A percentile compares a stretch with the other conserved stretches of the same genome.
Conservation (phyloP, 495 filamentous ascomycete species). For the Penicillium crystallinum region DNA sequence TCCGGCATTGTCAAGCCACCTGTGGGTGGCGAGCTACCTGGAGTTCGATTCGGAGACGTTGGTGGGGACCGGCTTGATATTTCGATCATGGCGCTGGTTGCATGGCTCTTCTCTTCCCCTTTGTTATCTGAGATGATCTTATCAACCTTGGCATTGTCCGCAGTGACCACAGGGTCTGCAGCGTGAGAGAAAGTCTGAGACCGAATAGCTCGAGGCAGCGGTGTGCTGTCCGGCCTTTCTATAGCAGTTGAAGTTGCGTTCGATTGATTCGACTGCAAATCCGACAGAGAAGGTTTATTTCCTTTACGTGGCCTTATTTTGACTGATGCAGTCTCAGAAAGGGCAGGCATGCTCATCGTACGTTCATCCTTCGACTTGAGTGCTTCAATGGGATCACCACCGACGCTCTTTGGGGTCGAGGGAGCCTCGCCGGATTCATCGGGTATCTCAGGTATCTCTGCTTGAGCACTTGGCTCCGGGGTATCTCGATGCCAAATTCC, state of each 20-base stretch:
- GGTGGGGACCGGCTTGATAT: slow-evolving; percentile 59
- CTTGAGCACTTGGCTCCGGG: slow-evolving; percentile 39
- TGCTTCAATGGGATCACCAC: slow-evolving; percentile 27
- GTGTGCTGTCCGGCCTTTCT: slow-evolving; percentile 30
- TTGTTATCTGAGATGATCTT: slow-evolving; percentile 38
- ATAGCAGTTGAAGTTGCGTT: slow-evolving; percentile 36
- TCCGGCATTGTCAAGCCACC: slow-evolving; percentile 27
- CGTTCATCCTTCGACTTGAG: slow-evolving; percentile 49
- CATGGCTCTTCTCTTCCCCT: slow-evolving; percentile 48
- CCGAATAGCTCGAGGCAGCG: slow-evolving; percentile 52
- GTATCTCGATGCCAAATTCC: slow-evolving; percentile 78
- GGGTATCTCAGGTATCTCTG: slow-evolving; percentile 51
- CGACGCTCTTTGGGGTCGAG: slow-evolving; percentile 32
- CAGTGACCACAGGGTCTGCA: slow-evolving; percentile 58
- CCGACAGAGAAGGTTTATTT: slow-evolving; percentile 20
- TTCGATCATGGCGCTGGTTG: slow-evolving; percentile 58
- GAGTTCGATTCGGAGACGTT: slow-evolving; percentile 50
- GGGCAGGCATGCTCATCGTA: slow-evolving; percentile 53
- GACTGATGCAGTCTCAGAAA: slow-evolving; percentile 26
- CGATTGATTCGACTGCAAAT: slow-evolving; percentile 22
- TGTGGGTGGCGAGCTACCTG: slow-evolving; percentile 46
- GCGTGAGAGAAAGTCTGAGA: slow-evolving; percentile 60
- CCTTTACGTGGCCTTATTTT: slow-evolving; percentile 33
- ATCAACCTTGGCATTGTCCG: slow-evolving; percentile 58
- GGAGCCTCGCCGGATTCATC: slow-evolving; percentile 53